Conservation (phyloP, 139 green algal genomes). For the Tetradesmus obliquus region DNA sequence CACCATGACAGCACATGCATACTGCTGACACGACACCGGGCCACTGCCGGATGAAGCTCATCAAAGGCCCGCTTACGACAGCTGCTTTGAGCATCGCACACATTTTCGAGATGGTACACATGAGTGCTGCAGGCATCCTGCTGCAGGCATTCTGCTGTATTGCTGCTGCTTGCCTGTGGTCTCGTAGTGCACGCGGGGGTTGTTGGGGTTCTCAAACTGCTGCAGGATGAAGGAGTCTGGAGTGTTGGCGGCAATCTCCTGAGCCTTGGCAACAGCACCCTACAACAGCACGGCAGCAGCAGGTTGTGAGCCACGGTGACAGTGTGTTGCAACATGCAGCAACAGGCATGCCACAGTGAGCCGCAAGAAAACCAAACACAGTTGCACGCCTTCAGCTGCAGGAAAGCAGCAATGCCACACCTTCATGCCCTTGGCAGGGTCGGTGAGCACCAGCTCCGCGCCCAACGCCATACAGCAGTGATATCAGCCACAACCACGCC, state of each 20-base stretch:
- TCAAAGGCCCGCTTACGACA: too few relatives aligned
- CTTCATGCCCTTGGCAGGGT: too few relatives aligned
- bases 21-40: too few relatives aligned
- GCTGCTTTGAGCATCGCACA: too few relatives aligned
- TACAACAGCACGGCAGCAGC: slow-evolving; percentile 38
- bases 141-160: not conserved
- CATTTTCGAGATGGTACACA: too few relatives aligned
- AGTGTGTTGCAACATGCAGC: not conserved
- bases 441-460: not conserved
- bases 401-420: too few relatives aligned
- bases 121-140: not conserved
- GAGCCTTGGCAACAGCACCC: slow-evolving; percentile 92
- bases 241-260: slow-evolving; percentile 87
- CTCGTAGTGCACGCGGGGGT: slow-evolving; percentile 90
- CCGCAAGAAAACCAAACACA: not conserved
- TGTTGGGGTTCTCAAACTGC: slow-evolving; percentile 99
- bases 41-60: too few relatives aligned
- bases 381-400: not conserved
- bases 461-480: not conserved
- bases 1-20: too few relatives aligned
- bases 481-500: not conserved
- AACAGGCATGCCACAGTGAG: not conserved
- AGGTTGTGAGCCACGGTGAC: not conserved
- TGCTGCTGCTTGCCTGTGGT: slow-evolving; percentile 69
- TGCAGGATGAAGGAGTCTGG: slow-evolving; percentile 93